Evolutionary conservation across 2,329 filamentous ascomycete species (phyloP).

Genomic region (Botrytis galanthina): DNA sequence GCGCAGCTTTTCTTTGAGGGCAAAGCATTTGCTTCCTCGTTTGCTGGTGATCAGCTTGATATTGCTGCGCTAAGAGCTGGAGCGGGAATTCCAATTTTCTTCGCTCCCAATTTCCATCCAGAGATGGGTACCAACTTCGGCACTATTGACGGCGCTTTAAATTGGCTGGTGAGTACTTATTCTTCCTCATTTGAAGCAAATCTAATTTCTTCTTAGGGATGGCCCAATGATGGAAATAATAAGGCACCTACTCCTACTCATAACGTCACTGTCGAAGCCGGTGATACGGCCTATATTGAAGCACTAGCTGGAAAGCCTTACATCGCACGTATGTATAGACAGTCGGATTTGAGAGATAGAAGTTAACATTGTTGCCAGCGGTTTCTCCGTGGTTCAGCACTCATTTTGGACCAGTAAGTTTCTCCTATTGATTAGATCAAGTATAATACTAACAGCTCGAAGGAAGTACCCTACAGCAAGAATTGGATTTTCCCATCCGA

Average conservation of each 20-base stretch:
- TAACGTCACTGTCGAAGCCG: conserved; percentile 28
- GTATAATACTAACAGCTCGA: conserved; percentile 26
- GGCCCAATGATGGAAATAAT: conserved; percentile 31
- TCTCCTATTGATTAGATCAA: conserved; percentile 41
- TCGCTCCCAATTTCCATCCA: conserved; percentile 31
- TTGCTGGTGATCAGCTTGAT: conserved; percentile 49
- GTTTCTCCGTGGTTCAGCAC: conserved; percentile 42
- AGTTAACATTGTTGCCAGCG: conserved; percentile 20
- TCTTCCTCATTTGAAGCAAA: too few relatives aligned
- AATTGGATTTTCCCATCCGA: conserved; percentile 46
- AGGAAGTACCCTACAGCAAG: conserved; percentile 39
- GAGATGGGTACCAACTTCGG: conserved; percentile 24
- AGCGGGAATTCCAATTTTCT: conserved; percentile 31
- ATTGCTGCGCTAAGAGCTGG: conserved; percentile 42
- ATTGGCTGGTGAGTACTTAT: conserved; percentile 26
- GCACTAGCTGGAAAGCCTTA: conserved; percentile 30
- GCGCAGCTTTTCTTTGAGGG: conserved; percentile 40
- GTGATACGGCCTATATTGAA: conserved; percentile 25
- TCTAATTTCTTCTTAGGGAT: conserved; percentile 23
- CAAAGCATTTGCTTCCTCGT: conserved; percentile 45
- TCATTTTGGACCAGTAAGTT: conserved; percentile 45
- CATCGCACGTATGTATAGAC: conserved; percentile 26
- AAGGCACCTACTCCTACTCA: conserved; percentile 28
- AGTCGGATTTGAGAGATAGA: neutral
- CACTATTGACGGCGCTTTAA: conserved; percentile 29